Evolutionary conservation across 2,329 filamentous ascomycete species (phyloP), one percentile per base, ranked within the genome.

Genomic region (Aspergillus udagawae): DNA sequence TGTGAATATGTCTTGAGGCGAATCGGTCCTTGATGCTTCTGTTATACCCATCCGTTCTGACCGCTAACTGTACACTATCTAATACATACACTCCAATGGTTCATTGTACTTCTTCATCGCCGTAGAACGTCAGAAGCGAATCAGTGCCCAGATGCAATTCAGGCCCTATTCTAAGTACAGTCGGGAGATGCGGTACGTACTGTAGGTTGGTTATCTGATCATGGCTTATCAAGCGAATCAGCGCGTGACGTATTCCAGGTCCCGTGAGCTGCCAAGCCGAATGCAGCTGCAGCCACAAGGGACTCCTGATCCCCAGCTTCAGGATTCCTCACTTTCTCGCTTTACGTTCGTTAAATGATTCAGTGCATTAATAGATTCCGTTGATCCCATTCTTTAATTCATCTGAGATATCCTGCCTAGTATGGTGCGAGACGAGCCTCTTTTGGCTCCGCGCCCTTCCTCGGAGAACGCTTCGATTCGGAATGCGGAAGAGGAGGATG

Each of bases 401-500:
- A 57, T 52, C 38, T 47, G 50, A 47, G 51, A 55, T 14, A 51
- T 10, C 32, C 20, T 52, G 23, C 38, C 41, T 54, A 61, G 23
- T 45, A 74, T 76, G 73, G 57, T 73, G 56, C 69, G 74, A 62
- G 75, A 82, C 55, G 78, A 83, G 65, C 81, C 83, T 52, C 79
- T 85, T 28, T 73, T 85, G 54, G 76, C 80, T 55, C 76, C 68
- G 48, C 81, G 84, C 58, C 78, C 80, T 23, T 83, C 82, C 48
- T 86, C 83, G 27, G 80, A 83, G 53, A 75, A 76, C 59, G 83
- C 82, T 32, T 80, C 82, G 59, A 79, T 84, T 50, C 78, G 77
- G 61, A 80, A 81, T 62, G 79, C 81, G 49, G 82, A 83, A 62
- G 85, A 86, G 72, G 84, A 86, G 73, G 83, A 88, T 66, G 82